Evolutionary conservation across 2,329 filamentous ascomycete species (phyloP).

Genomic region (Blumeriella jaapii): DNA sequence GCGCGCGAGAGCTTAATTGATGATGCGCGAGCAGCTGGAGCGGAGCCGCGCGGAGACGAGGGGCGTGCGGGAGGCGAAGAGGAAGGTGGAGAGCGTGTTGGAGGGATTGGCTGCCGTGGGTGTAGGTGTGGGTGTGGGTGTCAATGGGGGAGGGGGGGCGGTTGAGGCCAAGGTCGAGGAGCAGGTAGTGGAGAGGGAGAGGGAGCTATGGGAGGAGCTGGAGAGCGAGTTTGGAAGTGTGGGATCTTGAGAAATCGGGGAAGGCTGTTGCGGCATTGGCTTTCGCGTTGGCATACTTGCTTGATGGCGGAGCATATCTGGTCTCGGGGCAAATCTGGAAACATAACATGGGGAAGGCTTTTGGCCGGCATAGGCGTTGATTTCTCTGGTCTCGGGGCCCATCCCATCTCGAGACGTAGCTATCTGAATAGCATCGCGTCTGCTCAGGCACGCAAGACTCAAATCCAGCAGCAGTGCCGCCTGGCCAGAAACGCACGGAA

Average conservation of each 20-base stretch:
- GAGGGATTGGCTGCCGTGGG: constrained; percentile 34
- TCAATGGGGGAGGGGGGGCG: constrained; percentile 8
- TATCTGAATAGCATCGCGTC: too few species aligned
- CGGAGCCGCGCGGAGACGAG: constrained; percentile 62
- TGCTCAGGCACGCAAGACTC: too few species aligned
- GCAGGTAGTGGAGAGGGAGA: constrained; percentile 10
- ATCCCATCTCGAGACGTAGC: too few species aligned
- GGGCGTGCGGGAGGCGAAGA: constrained; percentile 52
- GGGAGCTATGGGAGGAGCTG: constrained; percentile 33
- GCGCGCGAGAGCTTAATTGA: constrained; percentile 78
- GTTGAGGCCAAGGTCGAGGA: constrained; percentile 7
- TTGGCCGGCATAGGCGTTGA: too few species aligned
- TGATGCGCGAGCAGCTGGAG: constrained; percentile 79
- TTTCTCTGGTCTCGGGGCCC: too few species aligned
- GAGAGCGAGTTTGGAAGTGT: constrained; percentile 32
- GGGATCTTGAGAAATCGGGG: neutral
- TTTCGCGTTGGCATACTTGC: neutral
- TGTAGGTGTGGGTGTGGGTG: constrained; percentile 38
- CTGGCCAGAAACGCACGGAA: too few species aligned
- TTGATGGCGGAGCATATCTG: neutral
- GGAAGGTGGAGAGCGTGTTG: constrained; percentile 63
- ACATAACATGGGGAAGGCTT: too few species aligned
- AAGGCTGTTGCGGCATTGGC: neutral
- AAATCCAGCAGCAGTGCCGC: too few species aligned
- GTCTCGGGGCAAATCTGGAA: too few species aligned